These are phyloP conservation scores for Penicillium oxalicum DNA, from an alignment of 2,329 filamentous ascomycete species.

Conservation along the genomic window DNA sequence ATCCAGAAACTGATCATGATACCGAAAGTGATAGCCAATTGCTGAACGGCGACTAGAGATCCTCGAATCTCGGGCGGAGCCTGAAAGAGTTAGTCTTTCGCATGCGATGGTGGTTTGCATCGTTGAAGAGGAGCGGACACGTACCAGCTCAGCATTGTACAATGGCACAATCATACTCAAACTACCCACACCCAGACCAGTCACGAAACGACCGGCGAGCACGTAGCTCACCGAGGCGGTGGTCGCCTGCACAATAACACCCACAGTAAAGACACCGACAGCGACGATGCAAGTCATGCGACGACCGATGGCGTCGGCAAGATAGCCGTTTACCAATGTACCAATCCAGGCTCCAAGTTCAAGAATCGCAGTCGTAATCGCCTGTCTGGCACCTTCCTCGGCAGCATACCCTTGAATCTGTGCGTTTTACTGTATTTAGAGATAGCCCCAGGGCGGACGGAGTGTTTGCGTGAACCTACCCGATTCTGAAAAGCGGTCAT, in stretches of 20 bases:
- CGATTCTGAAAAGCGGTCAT: conserved; percentile 5
- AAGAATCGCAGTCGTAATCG: conserved; percentile 20
- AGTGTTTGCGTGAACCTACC: neutral
- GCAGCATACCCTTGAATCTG: conserved; percentile 5
- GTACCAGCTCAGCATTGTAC: conserved; percentile 26
- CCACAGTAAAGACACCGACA: conserved; percentile 24
- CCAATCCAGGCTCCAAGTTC: conserved; percentile 28
- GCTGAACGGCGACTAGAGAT: conserved; percentile 29
- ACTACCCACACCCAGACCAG: conserved; percentile 32
- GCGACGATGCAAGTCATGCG: conserved; percentile 23
- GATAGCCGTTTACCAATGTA: conserved; percentile 24
- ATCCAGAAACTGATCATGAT: conserved; percentile 35
- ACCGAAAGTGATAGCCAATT: conserved; percentile 34
- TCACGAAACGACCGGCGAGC: conserved; percentile 30
- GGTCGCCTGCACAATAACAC: conserved; percentile 25
- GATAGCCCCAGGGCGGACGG: neutral
- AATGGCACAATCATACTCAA: conserved; percentile 32
- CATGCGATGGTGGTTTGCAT: neutral
- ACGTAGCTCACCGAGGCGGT: conserved; percentile 21
- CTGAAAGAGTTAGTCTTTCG: neutral
- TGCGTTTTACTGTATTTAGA: neutral
- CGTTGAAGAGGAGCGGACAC: neutral
- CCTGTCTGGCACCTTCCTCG: conserved; percentile 2
- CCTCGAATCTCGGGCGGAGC: conserved; percentile 33
- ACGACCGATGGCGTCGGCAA: conserved; percentile 26